Evolutionary conservation across 2,329 filamentous ascomycete species (phyloP), one percentile per base, ranked within the genome.

Genomic region (Colletotrichum navitas): DNA sequence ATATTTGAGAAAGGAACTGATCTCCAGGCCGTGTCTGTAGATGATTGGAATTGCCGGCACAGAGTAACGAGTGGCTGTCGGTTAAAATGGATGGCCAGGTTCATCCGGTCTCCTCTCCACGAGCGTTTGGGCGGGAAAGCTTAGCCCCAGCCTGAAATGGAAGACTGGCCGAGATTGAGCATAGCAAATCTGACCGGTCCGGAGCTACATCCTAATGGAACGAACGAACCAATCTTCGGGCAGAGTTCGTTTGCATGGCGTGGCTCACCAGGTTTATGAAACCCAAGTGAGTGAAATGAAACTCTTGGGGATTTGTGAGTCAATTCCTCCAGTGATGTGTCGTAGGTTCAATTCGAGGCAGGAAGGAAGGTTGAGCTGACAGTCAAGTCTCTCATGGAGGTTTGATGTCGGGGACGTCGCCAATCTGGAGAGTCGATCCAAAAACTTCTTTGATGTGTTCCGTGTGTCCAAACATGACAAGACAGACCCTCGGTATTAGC

Each of bases 111-210:
- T 71, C 54, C n/a, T 52, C 16, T 18, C 61, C 43, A 26, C 34
- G 34, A 54, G 41, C 26, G 45, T 39, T 29, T 54, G 36, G 66
- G 61, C 45, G 41, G 39, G 21, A 61, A 68, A 72, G 60, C 66
- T 66, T 72, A 71, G 45, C 56, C 58, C 70, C 70, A 72, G 62
- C 67, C 70, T 66, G 70, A 72, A 72, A 58, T 36, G 70, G 70
- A 72, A 72, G 70, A 71, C 54, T 72, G 61, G 41, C 70, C 70
- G 70, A 72, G 67, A 63, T 65, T 72, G 70, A 54, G 61, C 52
- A 45, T 36, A 60, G 66, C 65, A 71, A 65, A 71, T 69, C 65
- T 71, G 59, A 43, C 69, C 47, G 54, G 52, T 49, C 45, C 65
- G 52, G 54, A 68, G 24, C 21, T 49, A 66, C 59, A 72, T 69